phyloP scores from a whole-genome alignment of 148 eudicot species.

The Oxyria digyna region DNA sequence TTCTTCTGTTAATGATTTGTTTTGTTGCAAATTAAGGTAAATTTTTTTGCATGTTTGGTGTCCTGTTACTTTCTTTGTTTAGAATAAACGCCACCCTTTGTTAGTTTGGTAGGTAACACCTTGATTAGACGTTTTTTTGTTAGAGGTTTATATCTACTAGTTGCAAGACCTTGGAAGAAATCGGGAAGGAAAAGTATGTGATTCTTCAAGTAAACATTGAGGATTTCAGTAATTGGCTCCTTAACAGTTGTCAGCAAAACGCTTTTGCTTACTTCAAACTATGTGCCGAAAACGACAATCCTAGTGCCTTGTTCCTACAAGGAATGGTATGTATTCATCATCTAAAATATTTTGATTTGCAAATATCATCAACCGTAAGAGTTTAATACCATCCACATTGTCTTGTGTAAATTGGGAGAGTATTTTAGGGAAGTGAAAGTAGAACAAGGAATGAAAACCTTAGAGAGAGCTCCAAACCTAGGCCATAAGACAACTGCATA shows the following conservation, averaged over 20 bases:
- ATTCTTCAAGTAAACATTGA: background rate
- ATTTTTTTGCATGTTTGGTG: background rate
- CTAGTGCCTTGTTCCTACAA: background rate
- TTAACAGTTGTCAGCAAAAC: background rate
- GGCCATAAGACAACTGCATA: background rate
- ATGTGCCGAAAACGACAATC: too few relatives aligned
- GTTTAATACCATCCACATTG: background rate
- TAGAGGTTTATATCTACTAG: background rate
- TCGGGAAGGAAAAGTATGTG: background rate
- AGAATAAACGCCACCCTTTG: background rate
- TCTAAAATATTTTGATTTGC: background rate
- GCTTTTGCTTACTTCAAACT: background rate
- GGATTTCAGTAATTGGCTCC: background rate
- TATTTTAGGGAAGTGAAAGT: too few relatives aligned
- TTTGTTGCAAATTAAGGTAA: background rate
- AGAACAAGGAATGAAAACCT: too few relatives aligned
- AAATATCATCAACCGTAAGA: background rate
- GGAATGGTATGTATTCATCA: background rate
- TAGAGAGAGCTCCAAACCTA: background rate
- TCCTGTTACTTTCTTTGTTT: background rate
- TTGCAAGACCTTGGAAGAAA: conserved; percentile 1
- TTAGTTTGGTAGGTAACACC: background rate
- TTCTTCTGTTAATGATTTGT: background rate
- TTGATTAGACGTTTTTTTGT: background rate
- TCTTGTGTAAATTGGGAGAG: background rate